Conservation (phyloP, 345 rosid species). For the Pelargonium nanum region DNA sequence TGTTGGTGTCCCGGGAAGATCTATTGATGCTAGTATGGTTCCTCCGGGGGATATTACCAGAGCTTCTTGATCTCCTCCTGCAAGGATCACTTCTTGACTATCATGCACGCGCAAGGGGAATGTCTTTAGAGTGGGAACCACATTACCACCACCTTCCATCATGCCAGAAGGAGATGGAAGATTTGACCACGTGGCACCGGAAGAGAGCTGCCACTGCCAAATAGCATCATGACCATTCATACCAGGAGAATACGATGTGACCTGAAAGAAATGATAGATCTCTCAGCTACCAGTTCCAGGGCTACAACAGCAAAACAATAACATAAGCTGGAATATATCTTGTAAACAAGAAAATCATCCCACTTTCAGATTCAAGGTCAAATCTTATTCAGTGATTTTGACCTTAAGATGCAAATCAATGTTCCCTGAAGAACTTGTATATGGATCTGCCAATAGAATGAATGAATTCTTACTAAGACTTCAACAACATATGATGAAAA, state of each 20-base stretch:
- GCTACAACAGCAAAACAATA: too few species aligned
- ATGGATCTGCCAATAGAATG: neutral
- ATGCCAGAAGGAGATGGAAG: slow-evolving; percentile 86
- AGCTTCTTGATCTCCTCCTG: slow-evolving; percentile 86
- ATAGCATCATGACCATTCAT: slow-evolving; percentile 65
- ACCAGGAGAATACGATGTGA: slow-evolving; percentile 81
- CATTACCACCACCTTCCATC: slow-evolving; percentile 57
- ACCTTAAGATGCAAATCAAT: neutral
- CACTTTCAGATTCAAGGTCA: neutral
- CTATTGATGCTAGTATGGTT: slow-evolving; percentile 53
- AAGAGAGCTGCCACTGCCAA: slow-evolving; percentile 73
- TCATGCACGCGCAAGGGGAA: slow-evolving; percentile 64
- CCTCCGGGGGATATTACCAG: slow-evolving; percentile 87
- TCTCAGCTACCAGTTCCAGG: neutral
- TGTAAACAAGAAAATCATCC: neutral
- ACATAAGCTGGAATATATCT: neutral
- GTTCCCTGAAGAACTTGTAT: neutral
- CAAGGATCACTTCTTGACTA: slow-evolving; percentile 80
- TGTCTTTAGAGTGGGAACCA: slow-evolving; percentile 77
- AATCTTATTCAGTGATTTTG: neutral
- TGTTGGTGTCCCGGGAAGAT: slow-evolving; percentile 81
- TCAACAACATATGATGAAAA: neutral
- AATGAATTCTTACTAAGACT: neutral
- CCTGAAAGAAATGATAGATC: slow-evolving; percentile 31
- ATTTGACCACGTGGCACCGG: slow-evolving; percentile 93